Evolutionary conservation across 805 yeast species (phyloP).

Genomic region (Wickerhamiella spandovensis): DNA sequence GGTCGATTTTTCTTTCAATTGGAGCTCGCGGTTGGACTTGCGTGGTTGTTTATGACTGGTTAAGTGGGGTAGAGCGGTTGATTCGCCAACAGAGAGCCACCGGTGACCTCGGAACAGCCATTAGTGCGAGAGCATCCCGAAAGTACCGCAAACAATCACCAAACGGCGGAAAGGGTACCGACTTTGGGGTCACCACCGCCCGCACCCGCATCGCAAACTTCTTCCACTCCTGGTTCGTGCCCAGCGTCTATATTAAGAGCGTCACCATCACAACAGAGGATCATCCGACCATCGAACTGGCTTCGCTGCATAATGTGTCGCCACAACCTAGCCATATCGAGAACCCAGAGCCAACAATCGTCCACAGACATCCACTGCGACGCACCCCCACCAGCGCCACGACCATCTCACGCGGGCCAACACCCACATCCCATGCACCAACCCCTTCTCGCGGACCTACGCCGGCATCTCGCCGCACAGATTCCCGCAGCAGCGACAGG

Average conservation of each 20-base stretch:
- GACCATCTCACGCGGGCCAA: not conserved
- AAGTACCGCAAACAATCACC: not conserved
- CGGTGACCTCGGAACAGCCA: not conserved
- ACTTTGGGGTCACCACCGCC: not conserved
- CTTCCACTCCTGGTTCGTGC: not conserved
- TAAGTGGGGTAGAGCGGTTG: not conserved
- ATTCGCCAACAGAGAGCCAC: not conserved
- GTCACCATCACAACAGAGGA: constrained; percentile 15
- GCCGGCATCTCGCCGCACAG: not conserved
- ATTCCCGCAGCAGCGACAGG: not conserved
- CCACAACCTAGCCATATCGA: not conserved
- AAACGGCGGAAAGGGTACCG: not conserved
- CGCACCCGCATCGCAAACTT: not conserved
- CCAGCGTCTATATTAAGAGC: not conserved
- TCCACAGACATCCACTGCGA: not conserved
- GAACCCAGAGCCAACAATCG: not conserved
- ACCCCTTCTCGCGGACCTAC: not conserved
- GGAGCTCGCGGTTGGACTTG: not conserved
- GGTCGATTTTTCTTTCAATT: not conserved
- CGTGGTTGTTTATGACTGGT: not conserved
- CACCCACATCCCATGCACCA: not conserved
- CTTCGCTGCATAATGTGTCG: constrained; percentile 48
- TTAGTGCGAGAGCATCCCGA: not conserved
- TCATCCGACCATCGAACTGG: constrained; percentile 44
- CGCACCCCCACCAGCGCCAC: not conserved